phyloP scores from a whole-genome alignment of 164 flowering plant genomes.

The Aristolochia contorta region DNA sequence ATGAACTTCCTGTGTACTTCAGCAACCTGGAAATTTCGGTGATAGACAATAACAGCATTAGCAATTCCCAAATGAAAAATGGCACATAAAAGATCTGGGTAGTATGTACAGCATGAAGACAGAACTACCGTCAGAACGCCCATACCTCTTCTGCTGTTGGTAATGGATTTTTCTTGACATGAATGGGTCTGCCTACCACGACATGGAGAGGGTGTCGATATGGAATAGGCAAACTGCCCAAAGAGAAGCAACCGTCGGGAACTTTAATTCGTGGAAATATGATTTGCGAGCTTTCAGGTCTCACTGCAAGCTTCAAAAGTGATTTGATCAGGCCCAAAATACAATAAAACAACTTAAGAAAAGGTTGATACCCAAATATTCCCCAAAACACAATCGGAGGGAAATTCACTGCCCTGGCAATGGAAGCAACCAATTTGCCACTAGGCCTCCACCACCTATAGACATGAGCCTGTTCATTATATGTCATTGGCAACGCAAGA shows the following conservation, averaged over 20 bases:
- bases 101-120: no score
- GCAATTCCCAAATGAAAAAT: background rate
- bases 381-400: constrained; percentile 83
- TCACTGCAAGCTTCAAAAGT: background rate
- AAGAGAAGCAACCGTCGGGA: background rate
- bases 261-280: background rate
- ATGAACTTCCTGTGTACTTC: constrained; percentile 57
- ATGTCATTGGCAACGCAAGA: background rate
- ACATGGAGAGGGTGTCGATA: constrained; percentile 59
- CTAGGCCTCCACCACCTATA: constrained; percentile 91
- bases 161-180: constrained; percentile 12
- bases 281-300: background rate
- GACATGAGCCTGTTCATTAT: constrained; percentile 39
- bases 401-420: constrained; percentile 65
- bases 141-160: constrained; percentile 1
- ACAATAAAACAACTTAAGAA: background rate
- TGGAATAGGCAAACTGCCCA: constrained; percentile 61
- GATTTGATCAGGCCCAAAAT: background rate
- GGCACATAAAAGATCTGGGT: background rate
- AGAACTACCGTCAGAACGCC: background rate
- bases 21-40: constrained; percentile 29
- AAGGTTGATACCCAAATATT: constrained; percentile 45
- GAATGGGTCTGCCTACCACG: constrained; percentile 79
- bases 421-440: constrained; percentile 32
- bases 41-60: background rate